Percentiles rank a stretch among this genome's conserved stretches.
Conservation (phyloP, 768 basidiomycete species). For the Mycena indigotica region DNA sequence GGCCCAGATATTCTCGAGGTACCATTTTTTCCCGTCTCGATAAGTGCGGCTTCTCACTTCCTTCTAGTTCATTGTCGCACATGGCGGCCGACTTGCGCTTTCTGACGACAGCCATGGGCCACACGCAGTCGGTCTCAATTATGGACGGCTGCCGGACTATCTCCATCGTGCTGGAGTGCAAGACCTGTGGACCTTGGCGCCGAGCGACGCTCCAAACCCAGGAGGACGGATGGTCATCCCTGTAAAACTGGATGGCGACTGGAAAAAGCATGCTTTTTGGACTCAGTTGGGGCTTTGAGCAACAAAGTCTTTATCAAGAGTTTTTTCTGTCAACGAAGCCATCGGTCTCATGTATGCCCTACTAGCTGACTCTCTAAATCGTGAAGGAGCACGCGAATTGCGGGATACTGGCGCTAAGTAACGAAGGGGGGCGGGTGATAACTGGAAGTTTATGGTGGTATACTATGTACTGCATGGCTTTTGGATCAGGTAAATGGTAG, state of each 20-base stretch:
- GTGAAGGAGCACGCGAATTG: too few species aligned
- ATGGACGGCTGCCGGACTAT: conserved; percentile 66
- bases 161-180: conserved; percentile 58
- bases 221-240: conserved; percentile 49
- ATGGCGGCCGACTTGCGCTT: conserved; percentile 75
- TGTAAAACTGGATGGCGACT: conserved; percentile 50
- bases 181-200: conserved; percentile 66
- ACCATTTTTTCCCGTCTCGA: conserved; percentile 22
- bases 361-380: too few species aligned
- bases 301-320: too few species aligned
- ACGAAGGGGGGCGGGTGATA: too few species aligned
- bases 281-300: too few species aligned
- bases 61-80: conserved; percentile 64
- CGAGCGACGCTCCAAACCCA: conserved; percentile 40
- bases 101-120: conserved; percentile 98
- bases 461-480: too few species aligned
- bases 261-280: conserved; percentile 69
- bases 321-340: too few species aligned
- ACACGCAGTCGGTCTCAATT: conserved; percentile 85
- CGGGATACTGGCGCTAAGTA: too few species aligned
- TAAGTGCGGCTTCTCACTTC: not conserved
- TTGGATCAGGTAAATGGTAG: too few species aligned
- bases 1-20: conserved; percentile 77
- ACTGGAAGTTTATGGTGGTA: too few species aligned
- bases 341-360: too few species aligned